phyloP scores from a whole-genome alignment of 805 yeast genomes.

The Teunomyces tritomae region DNA sequence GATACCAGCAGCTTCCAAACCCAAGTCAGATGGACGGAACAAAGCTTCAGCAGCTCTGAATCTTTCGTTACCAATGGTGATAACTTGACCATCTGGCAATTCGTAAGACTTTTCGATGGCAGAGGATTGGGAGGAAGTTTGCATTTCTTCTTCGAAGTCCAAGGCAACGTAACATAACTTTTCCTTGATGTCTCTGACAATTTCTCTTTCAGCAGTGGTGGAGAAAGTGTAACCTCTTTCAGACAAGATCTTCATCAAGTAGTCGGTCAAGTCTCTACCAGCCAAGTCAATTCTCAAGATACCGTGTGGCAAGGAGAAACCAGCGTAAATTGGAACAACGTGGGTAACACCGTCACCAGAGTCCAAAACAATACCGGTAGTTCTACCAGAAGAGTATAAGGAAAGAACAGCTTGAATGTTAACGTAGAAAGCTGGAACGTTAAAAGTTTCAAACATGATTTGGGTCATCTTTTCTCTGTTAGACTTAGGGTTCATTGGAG shows the following conservation, averaged over 20 bases:
- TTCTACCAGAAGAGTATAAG: slow-evolving; percentile 98
- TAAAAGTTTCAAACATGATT: slow-evolving; percentile 98
- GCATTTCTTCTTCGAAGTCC: slow-evolving; percentile 99
- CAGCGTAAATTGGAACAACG: slow-evolving; percentile 99
- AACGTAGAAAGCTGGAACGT: slow-evolving; percentile 99
- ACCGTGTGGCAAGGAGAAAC: slow-evolving; percentile 99
- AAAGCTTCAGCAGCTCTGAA: slow-evolving; percentile 99
- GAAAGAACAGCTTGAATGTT: slow-evolving; percentile 98
- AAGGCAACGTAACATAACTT: slow-evolving; percentile 98
- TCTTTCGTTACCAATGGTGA: slow-evolving; percentile 99
- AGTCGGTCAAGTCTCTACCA: slow-evolving; percentile 99
- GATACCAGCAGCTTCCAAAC: slow-evolving; percentile 95
- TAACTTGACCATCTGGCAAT: slow-evolving; percentile 99
- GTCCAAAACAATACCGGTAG: slow-evolving; percentile 99
- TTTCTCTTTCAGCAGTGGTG: slow-evolving; percentile 99
- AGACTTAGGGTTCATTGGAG: slow-evolving; percentile 99
- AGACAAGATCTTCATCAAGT: slow-evolving; percentile 96
- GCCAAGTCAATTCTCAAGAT: slow-evolving; percentile 98
- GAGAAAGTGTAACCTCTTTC: slow-evolving; percentile 99
- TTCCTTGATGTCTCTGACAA: slow-evolving; percentile 92
- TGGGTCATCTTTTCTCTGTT: slow-evolving; percentile 99
- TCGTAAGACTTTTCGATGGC: slow-evolving; percentile 98
- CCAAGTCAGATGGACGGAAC: slow-evolving; percentile 94
- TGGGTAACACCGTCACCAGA: slow-evolving; percentile 99
- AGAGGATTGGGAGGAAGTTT: slow-evolving; percentile 97